Percentiles rank a stretch among this genome's conserved stretches.
phyloP scores from a whole-genome alignment of 2,329 filamentous ascomycete species.

The Pseudocercospora pini-densiflorae region DNA sequence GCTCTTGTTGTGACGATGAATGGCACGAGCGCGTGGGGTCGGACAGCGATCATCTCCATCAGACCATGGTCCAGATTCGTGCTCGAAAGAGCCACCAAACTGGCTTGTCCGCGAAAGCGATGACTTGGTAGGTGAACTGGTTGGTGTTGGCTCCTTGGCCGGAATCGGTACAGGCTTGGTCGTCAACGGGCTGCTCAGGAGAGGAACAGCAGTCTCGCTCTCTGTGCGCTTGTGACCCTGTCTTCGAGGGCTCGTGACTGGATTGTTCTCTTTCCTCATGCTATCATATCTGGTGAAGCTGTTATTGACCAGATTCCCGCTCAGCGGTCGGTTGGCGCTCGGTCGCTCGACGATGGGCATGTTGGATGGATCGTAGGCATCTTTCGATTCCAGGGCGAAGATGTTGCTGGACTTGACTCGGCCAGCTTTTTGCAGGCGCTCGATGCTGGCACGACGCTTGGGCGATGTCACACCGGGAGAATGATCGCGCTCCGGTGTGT shows the following conservation, averaged over 20 bases:
- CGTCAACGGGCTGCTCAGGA: conserved; percentile 55
- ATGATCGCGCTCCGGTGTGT: conserved; percentile 59
- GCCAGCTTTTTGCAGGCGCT: conserved; percentile 91
- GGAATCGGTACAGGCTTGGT: conserved; percentile 34
- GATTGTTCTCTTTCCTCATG: conserved; percentile 44
- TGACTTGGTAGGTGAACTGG: conserved; percentile 83
- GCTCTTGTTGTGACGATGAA: conserved; percentile 89
- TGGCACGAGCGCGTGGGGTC: conserved; percentile 60
- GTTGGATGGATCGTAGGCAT: conserved; percentile 85
- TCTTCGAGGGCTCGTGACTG: conserved; percentile 36
- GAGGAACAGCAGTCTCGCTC: conserved; percentile 65
- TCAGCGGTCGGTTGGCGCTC: conserved; percentile 63
- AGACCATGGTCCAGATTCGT: conserved; percentile 57
- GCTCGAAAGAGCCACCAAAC: conserved; percentile 58
- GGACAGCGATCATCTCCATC: conserved; percentile 66
- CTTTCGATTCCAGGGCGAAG: conserved; percentile 88
- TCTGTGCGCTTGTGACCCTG: conserved; percentile 52
- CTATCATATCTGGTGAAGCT: conserved; percentile 65
- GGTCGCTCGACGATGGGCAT: conserved; percentile 81
- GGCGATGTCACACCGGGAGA: conserved; percentile 64
- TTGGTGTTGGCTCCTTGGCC: conserved; percentile 66
- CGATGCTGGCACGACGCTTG: conserved; percentile 85
- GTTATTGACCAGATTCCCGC: conserved; percentile 69
- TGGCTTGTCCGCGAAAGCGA: conserved; percentile 72
- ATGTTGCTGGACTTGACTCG: conserved; percentile 99